Evolutionary conservation across 345 rosid species (phyloP), one percentile per base, ranked within the genome.

Genomic region (Gossypioides kirkii): DNA sequence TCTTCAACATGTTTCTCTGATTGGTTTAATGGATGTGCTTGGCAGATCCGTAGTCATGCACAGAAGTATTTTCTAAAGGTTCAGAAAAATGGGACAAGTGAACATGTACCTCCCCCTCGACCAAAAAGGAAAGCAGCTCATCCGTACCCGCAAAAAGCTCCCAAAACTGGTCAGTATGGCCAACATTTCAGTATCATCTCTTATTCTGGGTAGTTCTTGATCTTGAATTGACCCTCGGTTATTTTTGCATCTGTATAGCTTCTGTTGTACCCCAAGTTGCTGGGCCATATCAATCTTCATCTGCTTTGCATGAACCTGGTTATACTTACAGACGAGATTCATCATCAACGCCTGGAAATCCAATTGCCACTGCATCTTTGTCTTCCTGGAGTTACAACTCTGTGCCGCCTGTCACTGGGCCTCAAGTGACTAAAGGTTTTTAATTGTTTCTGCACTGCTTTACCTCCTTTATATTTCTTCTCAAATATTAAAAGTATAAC

Each of bases 51-150:
- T 8, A 94, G 98, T 77, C 98, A 94, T 77, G 97, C 98, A 2
- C 98, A 94, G 82, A 94, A 94, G 72, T 94, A 94, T 74, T 94
- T 92, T 75, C 78, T 89, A 47, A 92, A 92, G 80, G 98, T 92
- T 79, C 98, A 94, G 85, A 94, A 94, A 86, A 92, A 79, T 73
- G 97, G 97, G 68, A 80, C 91, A 73, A 88, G 84, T 12, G 98
- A 92, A 77, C 98, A 88, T 68, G 90, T 94, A 38, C 98, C 98
- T 74, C 98, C 98, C 25, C 98, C 98, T 61, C 86, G 98, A 8
- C 98, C 98, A 28, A 94, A 92, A 84, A 85, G 97, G 82, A 94
- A 94, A 84, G 98, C 98, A n/a, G 68, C 82, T 77, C 98, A 88
- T 86, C 98, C 98, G 1, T 94, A 94, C 76, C 98, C 98, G 20